Percentiles rank a stretch among this genome's conserved stretches.
These are phyloP conservation scores for Boletus reticulatus DNA, from an alignment of 768 basidiomycete genomes.

Conservation along the genomic window DNA sequence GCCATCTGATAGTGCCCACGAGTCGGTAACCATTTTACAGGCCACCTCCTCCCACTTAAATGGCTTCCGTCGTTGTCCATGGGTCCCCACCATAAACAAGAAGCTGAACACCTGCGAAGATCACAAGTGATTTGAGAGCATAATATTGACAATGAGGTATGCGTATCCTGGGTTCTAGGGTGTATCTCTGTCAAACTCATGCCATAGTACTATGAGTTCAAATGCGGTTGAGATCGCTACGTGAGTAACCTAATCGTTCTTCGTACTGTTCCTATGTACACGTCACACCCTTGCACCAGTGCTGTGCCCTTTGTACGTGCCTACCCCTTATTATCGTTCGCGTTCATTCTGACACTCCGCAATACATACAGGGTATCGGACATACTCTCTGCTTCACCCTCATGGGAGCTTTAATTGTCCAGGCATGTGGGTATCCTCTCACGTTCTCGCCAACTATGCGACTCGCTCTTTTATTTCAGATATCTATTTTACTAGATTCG, in stretches of 20 bases:
- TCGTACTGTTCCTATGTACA: no score
- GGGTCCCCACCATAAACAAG: no score
- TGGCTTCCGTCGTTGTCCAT: no score
- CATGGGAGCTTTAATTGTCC: slow-evolving; percentile 15
- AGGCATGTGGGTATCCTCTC: slow-evolving; percentile 9
- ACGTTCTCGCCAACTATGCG: no score
- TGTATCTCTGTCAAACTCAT: no score
- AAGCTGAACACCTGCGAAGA: neutral
- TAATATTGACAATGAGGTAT: neutral
- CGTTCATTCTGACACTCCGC: neutral
- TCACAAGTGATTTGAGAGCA: no score
- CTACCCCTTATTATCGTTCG: neutral
- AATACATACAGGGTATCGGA: slow-evolving; percentile 8
- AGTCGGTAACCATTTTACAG: no score
- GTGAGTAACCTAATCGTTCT: neutral
- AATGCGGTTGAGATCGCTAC: no score
- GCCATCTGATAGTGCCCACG: no score
- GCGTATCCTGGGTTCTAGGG: neutral
- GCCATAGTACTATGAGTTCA: no score
- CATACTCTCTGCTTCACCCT: slow-evolving; percentile 14
- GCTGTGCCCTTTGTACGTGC: slow-evolving; percentile 11
- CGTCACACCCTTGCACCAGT: no score
- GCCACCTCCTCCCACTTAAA: no score
- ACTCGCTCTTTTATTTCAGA: slow-evolving; percentile 1
- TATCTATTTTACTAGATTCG: slow-evolving; percentile 19